These are phyloP conservation scores for Cryptomeria japonica DNA, from an alignment of 75 land plant species.

Conservation along the genomic window DNA sequence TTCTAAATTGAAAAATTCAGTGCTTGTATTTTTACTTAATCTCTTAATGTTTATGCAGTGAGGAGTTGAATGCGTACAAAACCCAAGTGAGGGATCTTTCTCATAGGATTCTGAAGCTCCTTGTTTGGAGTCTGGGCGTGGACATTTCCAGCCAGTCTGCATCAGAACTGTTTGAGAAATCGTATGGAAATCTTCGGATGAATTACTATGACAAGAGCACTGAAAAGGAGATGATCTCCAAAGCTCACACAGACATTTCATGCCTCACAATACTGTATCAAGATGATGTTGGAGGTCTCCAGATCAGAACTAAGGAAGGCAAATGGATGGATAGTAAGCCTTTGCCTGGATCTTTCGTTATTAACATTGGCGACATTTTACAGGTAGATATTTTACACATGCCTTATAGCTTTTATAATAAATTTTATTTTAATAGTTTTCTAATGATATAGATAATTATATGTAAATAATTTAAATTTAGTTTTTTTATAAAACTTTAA, in stretches of 20 bases:
- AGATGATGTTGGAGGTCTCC: slow-evolving; percentile 68
- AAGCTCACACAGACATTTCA: background rate
- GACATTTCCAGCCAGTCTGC: slow-evolving; percentile 23
- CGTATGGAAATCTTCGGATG: slow-evolving; percentile 55
- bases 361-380: background rate
- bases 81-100: slow-evolving; percentile 39
- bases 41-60: slow-evolving; percentile 13
- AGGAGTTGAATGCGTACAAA: slow-evolving; percentile 37
- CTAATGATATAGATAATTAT: too few relatives aligned
- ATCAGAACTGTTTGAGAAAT: slow-evolving; percentile 29
- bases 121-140: slow-evolving; percentile 34
- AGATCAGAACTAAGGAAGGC: slow-evolving; percentile 11
- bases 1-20: too few relatives aligned
- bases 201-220: slow-evolving; percentile 22
- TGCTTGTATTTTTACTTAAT: background rate
- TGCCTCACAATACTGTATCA: background rate
- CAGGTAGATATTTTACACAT: background rate
- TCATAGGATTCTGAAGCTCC: slow-evolving; percentile 21
- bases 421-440: too few relatives aligned
- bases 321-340: background rate
- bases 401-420: too few relatives aligned
- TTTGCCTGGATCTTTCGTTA: background rate
- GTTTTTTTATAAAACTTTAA: too few relatives aligned
- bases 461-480: too few relatives aligned
- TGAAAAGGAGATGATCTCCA: background rate